These are phyloP conservation scores for Straminergon stramineum DNA, from an alignment of 225 moss, liverwort and hornwort genomes.

Conservation along the genomic window DNA sequence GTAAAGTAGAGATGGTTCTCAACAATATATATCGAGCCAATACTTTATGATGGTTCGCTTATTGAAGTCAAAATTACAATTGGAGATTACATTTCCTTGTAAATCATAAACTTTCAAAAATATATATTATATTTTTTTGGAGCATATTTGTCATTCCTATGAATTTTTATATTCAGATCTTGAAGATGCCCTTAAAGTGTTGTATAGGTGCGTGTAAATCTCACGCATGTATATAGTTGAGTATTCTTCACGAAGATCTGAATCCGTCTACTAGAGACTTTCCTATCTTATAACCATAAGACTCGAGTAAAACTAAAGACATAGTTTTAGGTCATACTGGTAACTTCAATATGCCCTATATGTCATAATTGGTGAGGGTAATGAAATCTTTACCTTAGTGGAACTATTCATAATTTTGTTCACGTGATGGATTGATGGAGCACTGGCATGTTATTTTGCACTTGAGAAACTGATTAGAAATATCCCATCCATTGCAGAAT, in stretches of 20 bases:
- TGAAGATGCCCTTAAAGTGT: neutral
- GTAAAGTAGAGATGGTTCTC: neutral
- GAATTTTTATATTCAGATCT: neutral
- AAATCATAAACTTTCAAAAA: neutral
- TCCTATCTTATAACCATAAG: neutral
- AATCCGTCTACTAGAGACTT: neutral
- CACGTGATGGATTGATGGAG: neutral
- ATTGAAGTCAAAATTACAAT: neutral
- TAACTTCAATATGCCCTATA: neutral
- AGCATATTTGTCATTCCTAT: neutral
- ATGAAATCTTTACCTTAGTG: neutral
- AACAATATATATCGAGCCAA: neutral
- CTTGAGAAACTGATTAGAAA: neutral
- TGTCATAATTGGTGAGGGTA: neutral
- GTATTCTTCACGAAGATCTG: neutral
- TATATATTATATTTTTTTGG: too few species aligned
- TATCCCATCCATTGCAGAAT: slow-evolving; percentile 36
- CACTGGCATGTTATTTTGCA: neutral
- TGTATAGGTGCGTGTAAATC: neutral
- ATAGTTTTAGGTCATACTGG: neutral
- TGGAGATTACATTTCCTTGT: neutral
- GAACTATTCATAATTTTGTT: neutral
- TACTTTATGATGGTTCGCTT: neutral
- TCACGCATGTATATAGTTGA: neutral
- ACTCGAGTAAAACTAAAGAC: neutral